These are phyloP conservation scores for Vitis hybrid DNA, from an alignment of 177 flowering plant genomes.

Conservation along the genomic window DNA sequence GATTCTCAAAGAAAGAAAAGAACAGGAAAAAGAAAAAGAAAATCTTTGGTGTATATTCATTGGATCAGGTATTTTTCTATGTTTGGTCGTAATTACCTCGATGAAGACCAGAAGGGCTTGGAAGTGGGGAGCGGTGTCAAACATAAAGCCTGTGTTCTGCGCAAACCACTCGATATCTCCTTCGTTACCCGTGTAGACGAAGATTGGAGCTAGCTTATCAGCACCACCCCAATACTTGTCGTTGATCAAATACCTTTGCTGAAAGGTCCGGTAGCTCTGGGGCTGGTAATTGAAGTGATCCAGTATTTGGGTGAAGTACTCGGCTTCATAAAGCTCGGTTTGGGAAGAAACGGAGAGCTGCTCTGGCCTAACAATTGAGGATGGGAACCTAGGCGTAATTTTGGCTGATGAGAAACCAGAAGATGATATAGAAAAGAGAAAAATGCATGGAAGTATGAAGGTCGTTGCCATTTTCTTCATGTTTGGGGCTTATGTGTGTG, in stretches of 20 bases:
- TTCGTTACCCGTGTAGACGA: constrained; percentile 86
- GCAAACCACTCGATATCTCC: constrained; percentile 90
- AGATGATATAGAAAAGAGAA: constrained; percentile 12
- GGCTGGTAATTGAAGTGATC: constrained; percentile 83
- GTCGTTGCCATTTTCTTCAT: constrained; percentile 9
- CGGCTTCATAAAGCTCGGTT: constrained; percentile 37
- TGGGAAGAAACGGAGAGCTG: constrained; percentile 18
- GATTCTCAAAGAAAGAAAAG: neutral
- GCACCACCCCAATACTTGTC: constrained; percentile 69
- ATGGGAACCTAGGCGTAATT: constrained; percentile 36
- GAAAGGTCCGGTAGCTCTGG: constrained; percentile 65
- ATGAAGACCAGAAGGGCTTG: constrained; percentile 74
- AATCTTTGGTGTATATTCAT: too few relatives aligned
- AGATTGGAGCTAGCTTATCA: constrained; percentile 62
- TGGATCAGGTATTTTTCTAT: neutral
- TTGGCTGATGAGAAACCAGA: constrained; percentile 16
- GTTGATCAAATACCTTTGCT: constrained; percentile 72
- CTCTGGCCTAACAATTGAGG: constrained; percentile 33
- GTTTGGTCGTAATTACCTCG: constrained; percentile 48
- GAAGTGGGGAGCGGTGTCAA: constrained; percentile 66
- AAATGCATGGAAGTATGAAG: constrained; percentile 7
- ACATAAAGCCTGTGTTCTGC: constrained; percentile 85
- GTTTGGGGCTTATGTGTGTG: neutral
- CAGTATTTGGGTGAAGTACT: constrained; percentile 71
- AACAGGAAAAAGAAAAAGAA: neutral